Evolutionary conservation across 2,329 filamentous ascomycete genomes (phyloP), one percentile per base, ranked within the genome.

Genomic region (Penicillium sp.): DNA sequence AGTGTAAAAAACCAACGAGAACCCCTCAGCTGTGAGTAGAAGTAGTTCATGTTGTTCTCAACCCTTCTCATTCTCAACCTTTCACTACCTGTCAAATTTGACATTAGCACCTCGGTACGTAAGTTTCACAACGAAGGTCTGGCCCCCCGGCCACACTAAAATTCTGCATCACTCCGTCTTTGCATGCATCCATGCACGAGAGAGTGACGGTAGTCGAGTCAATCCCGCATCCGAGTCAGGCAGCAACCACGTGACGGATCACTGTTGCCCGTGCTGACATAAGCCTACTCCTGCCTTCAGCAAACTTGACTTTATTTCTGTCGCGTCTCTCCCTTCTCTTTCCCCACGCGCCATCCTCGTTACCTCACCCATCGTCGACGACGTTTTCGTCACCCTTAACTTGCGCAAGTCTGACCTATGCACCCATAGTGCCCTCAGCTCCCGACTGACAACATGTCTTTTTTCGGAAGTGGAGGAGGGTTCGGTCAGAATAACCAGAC

Each of bases 401-500:
- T 51, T 45, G 50, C 35, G 52, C 44, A 44, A 44, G 31, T 27
- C 20, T 51, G 37, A 54, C 54, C 26, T 55, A 62, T 62, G 60
- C 40, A 67, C 66, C 60, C 59, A 71, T 74, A 67, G 54, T 49
- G 57, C 57, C 58, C 58, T 56, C 45, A 57, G 57, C 54, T 59
- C 55, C 61, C 54, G 63, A 56, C 60, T 62, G 59, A 59, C 64
- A 73, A 62, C 57, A 75, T 74, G 70, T 75, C 71, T 64, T 72
- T 71, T 67, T 79, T 80, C 69, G 75, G 77, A 65, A 40, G 29
- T 37, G 81, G 83, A 67, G 75, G 77, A 66, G 81, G 83, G 77
- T 87, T 88, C 74, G 84, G 84, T 75, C 79, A 81, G 67, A 85
- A 81, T 69, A 73, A 76, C 65, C 72, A 77, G 73, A 79, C 68